phyloP scores from a whole-genome alignment of 208 protist genomes.

The Crithidia acanthocephali region DNA sequence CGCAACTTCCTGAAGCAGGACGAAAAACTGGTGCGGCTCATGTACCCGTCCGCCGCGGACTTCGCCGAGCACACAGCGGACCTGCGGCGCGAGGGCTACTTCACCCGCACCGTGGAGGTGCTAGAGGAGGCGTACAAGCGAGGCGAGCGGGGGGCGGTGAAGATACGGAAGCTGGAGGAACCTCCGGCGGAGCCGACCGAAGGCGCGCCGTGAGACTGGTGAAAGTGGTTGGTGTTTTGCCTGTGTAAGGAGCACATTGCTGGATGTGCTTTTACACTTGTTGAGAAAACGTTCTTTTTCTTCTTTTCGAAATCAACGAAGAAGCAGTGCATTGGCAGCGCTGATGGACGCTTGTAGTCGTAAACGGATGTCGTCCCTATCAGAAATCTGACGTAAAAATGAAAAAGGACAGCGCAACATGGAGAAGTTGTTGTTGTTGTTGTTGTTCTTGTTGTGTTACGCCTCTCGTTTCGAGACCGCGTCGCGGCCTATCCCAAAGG shows the following conservation, averaged over 20 bases:
- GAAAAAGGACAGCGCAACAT: too few relatives aligned
- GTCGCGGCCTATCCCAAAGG: too few relatives aligned
- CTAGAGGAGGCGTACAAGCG: conserved; percentile 56
- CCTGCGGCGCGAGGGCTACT: conserved; percentile 39
- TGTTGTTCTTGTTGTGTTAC: too few relatives aligned
- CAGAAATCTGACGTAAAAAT: too few relatives aligned
- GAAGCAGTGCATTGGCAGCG: too few relatives aligned
- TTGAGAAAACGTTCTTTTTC: too few relatives aligned
- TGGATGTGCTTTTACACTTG: not conserved
- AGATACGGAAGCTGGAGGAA: conserved; percentile 45
- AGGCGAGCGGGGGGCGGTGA: conserved; percentile 39
- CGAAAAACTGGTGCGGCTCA: conserved; percentile 75
- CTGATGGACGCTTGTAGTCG: too few relatives aligned
- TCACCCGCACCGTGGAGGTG: conserved; percentile 41
- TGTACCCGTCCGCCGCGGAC: conserved; percentile 57
- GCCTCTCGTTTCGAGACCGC: too few relatives aligned
- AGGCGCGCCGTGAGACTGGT: not conserved
- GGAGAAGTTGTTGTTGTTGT: too few relatives aligned
- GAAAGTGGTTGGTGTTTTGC: not conserved
- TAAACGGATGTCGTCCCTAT: too few relatives aligned
- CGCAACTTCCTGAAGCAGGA: conserved; percentile 59
- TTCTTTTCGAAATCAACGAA: too few relatives aligned
- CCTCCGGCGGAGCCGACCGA: conserved; percentile 7
- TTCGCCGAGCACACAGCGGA: conserved; percentile 57
- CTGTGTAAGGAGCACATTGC: not conserved